These are phyloP conservation scores for Cyphellophora attinorum DNA, from an alignment of 2,329 filamentous ascomycete species.

Conservation along the genomic window DNA sequence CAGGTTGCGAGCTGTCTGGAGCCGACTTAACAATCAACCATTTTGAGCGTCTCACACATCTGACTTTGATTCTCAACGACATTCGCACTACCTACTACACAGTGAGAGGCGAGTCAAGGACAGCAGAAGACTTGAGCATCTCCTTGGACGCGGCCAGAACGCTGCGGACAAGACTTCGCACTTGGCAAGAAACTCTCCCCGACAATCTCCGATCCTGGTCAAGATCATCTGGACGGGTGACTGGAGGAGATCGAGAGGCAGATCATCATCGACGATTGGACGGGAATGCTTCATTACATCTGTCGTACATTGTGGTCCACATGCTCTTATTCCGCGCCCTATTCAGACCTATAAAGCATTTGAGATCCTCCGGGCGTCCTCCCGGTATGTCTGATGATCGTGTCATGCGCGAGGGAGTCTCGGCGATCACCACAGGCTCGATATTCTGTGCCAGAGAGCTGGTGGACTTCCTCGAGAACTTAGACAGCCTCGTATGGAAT, in stretches of 20 bases:
- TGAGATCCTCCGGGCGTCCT: too few relatives aligned
- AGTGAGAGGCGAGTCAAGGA: conserved; percentile 3
- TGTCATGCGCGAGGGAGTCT: too few relatives aligned
- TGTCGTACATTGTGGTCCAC: conserved; percentile 5
- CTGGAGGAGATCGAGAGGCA: neutral
- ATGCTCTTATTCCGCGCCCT: conserved; percentile 8
- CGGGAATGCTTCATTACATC: conserved; percentile 3
- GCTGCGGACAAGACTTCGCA: conserved; percentile 3
- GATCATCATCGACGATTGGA: conserved; percentile 4
- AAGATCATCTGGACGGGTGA: neutral
- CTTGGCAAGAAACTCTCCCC: conserved; percentile 3
- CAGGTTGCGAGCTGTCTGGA: neutral
- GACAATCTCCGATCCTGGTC: neutral
- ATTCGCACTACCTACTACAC: conserved; percentile 7
- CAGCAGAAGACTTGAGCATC: conserved; percentile 2
- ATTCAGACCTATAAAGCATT: conserved; percentile 5
- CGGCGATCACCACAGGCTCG: conserved; percentile 4
- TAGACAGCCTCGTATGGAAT: conserved; percentile 4
- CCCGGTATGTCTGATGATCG: too few relatives aligned
- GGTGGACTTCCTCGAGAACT: conserved; percentile 6
- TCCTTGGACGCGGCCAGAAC: conserved; percentile 4
- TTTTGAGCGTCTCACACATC: conserved; percentile 3
- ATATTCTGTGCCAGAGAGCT: conserved; percentile 3
- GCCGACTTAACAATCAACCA: neutral
- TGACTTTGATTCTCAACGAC: conserved; percentile 4